Conservation (phyloP, 2,329 filamentous ascomycete genomes). For the Verticillium dahliae region DNA sequence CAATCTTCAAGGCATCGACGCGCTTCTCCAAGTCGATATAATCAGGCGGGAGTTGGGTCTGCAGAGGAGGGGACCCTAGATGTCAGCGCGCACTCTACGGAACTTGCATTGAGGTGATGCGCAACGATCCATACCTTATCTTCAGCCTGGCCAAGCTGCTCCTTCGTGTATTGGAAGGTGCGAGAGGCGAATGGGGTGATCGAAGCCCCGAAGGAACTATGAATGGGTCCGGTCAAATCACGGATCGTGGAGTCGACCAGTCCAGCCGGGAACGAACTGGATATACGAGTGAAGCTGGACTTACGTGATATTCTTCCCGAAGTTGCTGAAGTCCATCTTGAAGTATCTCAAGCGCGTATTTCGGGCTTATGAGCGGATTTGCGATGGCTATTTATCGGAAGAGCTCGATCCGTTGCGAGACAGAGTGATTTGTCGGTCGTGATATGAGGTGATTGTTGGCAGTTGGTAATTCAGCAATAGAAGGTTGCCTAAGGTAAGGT, state of each 20-base stretch:
- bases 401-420: background rate
- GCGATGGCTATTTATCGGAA: background rate
- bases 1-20: slow-evolving; percentile 92
- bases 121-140: slow-evolving; percentile 63
- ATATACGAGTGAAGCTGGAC: slow-evolving; percentile 13
- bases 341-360: background rate
- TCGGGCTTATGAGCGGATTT: background rate
- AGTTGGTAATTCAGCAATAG: background rate
- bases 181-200: slow-evolving; percentile 90
- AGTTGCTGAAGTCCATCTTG: slow-evolving; percentile 52
- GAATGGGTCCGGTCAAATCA: slow-evolving; percentile 10
- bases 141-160: slow-evolving; percentile 89
- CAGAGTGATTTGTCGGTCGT: background rate
- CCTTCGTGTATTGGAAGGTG: slow-evolving; percentile 96
- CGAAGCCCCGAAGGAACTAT: slow-evolving; percentile 61
- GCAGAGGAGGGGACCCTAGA: background rate
- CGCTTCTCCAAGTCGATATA: slow-evolving; percentile 99
- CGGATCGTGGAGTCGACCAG: background rate
- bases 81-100: background rate
- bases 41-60: slow-evolving; percentile 95
- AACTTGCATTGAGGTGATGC: background rate
- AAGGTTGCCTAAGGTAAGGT: background rate
- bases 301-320: slow-evolving; percentile 51
- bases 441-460: background rate
- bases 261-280: slow-evolving; percentile 1